Conservation (phyloP, 2,329 filamentous ascomycete species). For the Hansfordia pulvinata region DNA sequence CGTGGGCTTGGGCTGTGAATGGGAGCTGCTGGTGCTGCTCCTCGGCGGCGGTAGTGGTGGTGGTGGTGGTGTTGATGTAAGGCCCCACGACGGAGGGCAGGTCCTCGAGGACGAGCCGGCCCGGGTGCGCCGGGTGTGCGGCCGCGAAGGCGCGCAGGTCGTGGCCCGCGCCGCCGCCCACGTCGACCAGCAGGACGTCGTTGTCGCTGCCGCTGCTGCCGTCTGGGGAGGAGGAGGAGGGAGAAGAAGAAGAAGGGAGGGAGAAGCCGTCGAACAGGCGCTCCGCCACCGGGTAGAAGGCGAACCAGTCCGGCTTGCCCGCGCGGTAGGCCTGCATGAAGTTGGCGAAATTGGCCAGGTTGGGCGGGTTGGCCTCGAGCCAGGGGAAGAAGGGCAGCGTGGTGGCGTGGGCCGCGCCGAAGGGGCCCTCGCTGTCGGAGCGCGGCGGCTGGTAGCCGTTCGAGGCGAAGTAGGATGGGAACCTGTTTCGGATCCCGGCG, state of each 20-base stretch:
- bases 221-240: conserved; percentile 7
- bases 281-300: conserved; percentile 10
- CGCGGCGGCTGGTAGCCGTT: background rate
- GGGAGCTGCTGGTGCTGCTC: background rate
- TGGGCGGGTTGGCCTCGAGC: conserved; percentile 19
- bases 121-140: conserved; percentile 14
- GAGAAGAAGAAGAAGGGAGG: conserved; percentile 6
- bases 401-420: conserved; percentile 21
- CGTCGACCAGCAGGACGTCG: conserved; percentile 21
- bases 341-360: conserved; percentile 18
- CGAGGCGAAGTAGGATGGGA: background rate
- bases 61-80: no score
- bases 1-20: conserved; percentile 8
- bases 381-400: conserved; percentile 21
- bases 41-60: no score
- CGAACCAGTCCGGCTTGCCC: conserved; percentile 22
- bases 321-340: conserved; percentile 23
- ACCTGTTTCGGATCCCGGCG: no score
- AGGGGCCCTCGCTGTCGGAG: conserved; percentile 14
- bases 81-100: conserved; percentile 13
- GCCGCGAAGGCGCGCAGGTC: conserved; percentile 19
- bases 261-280: conserved; percentile 1
- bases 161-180: conserved; percentile 25
- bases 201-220: conserved; percentile 9
- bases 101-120: conserved; percentile 23